Conservation (phyloP, 2,329 filamentous ascomycete genomes). For the Exophiala alcalophila region DNA sequence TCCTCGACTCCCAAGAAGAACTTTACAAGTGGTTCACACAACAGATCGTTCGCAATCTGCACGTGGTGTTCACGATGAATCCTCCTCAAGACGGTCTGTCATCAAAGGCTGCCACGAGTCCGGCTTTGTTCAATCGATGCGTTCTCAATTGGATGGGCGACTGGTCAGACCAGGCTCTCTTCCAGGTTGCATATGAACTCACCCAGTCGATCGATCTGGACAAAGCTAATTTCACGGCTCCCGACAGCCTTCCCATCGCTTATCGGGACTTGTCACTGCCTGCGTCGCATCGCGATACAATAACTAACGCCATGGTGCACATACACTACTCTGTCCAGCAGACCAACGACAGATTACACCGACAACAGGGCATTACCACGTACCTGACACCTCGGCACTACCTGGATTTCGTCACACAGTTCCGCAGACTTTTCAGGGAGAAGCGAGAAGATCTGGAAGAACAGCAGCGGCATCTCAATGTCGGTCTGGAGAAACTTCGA, state of each 20-base stretch:
- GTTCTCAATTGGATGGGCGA: conserved; percentile 99
- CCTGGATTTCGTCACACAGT: conserved; percentile 96
- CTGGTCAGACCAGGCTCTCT: conserved; percentile 98
- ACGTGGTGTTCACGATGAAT: conserved; percentile 99
- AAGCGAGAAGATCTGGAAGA: conserved; percentile 98
- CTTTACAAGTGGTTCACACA: conserved; percentile 99
- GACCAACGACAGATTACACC: conserved; percentile 83
- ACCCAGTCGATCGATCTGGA: conserved; percentile 96
- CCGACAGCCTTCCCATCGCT: conserved; percentile 87
- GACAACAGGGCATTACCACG: conserved; percentile 88
- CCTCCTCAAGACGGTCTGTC: conserved; percentile 91
- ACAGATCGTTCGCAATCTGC: conserved; percentile 97
- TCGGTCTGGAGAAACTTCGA: conserved; percentile 92
- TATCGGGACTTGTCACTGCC: conserved; percentile 83
- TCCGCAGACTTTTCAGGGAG: conserved; percentile 94
- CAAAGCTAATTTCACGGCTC: conserved; percentile 76
- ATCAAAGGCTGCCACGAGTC: conserved; percentile 95
- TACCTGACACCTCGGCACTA: conserved; percentile 96
- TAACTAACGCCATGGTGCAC: conserved; percentile 98
- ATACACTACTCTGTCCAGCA: conserved; percentile 91
- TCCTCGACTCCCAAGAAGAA: conserved; percentile 96
- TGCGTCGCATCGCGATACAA: conserved; percentile 82
- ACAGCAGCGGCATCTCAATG: conserved; percentile 96
- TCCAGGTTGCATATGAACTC: conserved; percentile 93
- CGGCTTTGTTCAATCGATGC: conserved; percentile 97